Evolutionary conservation across 2,329 filamentous ascomycete species (phyloP).

Genomic region (Venturia asperata): DNA sequence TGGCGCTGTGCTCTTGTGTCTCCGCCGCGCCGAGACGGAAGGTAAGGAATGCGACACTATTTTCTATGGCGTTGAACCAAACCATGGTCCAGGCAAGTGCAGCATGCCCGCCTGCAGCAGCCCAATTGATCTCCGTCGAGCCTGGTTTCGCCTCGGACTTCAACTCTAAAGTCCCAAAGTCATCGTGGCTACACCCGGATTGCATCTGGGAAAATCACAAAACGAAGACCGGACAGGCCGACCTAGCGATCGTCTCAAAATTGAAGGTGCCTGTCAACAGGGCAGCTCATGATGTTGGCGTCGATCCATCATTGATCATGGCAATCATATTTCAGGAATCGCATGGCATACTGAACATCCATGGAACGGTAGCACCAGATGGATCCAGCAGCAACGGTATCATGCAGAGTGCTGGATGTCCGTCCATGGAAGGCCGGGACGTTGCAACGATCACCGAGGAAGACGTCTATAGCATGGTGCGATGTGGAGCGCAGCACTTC

Average conservation of each 20-base stretch:
- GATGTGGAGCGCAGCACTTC: slow-evolving; percentile 6
- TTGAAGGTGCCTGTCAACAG: neutral
- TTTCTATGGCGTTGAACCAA: neutral
- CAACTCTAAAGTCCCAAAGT: neutral
- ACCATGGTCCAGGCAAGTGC: neutral
- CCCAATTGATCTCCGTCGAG: neutral
- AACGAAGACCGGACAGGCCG: neutral
- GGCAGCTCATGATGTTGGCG: neutral
- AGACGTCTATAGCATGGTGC: neutral
- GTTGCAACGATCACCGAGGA: neutral
- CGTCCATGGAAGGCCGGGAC: neutral
- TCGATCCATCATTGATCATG: neutral
- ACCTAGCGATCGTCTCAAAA: neutral
- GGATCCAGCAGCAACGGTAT: neutral
- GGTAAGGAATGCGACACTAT: neutral
- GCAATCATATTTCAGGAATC: neutral
- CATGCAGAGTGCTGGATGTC: slow-evolving; percentile 2
- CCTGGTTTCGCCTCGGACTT: neutral
- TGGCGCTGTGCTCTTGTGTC: neutral
- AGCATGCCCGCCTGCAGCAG: neutral
- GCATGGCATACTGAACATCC: slow-evolving; percentile 1
- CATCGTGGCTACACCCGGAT: neutral
- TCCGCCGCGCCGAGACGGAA: neutral
- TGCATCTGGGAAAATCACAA: slow-evolving; percentile 5
- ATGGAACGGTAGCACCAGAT: neutral